These are phyloP conservation scores for Trichoderma breve DNA, from an alignment of 2,329 filamentous ascomycete species.

Conservation along the genomic window DNA sequence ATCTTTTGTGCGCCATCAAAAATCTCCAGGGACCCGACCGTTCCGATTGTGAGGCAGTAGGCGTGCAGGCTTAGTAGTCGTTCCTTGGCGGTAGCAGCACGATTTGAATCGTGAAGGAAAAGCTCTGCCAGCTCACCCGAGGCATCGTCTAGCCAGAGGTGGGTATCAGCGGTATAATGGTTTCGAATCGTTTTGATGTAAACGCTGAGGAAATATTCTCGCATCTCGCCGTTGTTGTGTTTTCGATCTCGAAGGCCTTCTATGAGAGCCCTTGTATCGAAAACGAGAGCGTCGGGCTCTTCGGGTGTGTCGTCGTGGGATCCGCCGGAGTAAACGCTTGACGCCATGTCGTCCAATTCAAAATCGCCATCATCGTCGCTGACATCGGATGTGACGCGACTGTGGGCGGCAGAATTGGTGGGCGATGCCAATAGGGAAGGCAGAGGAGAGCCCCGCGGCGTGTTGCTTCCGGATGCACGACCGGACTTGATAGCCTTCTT, in stretches of 20 bases:
- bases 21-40: constrained; percentile 56
- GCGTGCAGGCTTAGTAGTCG: constrained; percentile 69
- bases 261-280: constrained; percentile 62
- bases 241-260: constrained; percentile 72
- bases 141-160: constrained; percentile 53
- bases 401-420: constrained; percentile 57
- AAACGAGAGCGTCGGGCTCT: constrained; percentile 59
- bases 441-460: constrained; percentile 60
- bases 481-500: constrained; percentile 62
- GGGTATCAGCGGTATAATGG: constrained; percentile 34
- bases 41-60: constrained; percentile 66
- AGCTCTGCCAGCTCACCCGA: constrained; percentile 59
- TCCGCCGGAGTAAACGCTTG: constrained; percentile 41
- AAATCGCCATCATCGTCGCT: constrained; percentile 48
- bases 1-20: constrained; percentile 31
- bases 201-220: constrained; percentile 49
- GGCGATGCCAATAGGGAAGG: constrained; percentile 58
- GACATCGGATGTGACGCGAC: constrained; percentile 61
- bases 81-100: constrained; percentile 67
- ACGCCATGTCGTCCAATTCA: constrained; percentile 44
- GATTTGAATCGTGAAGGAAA: constrained; percentile 68
- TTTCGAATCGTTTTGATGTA: constrained; percentile 54
- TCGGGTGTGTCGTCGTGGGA: constrained; percentile 56
- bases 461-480: constrained; percentile 56
- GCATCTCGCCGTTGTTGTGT: constrained; percentile 68